Percentiles rank a stretch among this genome's conserved stretches.
Conservation (phyloP, 2,329 filamentous ascomycete genomes). For the Xylaria sp. region DNA sequence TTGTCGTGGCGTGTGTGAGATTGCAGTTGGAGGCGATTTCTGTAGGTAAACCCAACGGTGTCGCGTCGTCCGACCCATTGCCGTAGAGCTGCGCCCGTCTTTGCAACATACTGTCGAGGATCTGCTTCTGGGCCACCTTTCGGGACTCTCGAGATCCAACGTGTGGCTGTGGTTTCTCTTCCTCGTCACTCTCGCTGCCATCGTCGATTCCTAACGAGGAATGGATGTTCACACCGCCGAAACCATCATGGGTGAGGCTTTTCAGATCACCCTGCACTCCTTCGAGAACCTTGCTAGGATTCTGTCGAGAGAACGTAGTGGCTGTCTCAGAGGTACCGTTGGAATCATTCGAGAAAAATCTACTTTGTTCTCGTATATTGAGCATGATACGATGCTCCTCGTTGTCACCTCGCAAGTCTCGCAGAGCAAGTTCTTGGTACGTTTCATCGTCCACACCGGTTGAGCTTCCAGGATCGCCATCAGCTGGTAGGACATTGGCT, state of each 20-base stretch:
- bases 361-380: slow-evolving; percentile 85
- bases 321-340: slow-evolving; percentile 53
- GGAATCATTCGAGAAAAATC: slow-evolving; percentile 73
- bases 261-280: slow-evolving; percentile 68
- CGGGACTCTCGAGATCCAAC: slow-evolving; percentile 75
- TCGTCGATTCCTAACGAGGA: slow-evolving; percentile 71
- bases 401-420: slow-evolving; percentile 77
- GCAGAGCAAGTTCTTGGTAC: slow-evolving; percentile 75
- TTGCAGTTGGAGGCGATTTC: slow-evolving; percentile 64
- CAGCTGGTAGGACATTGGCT: slow-evolving; percentile 80
- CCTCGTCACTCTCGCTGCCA: slow-evolving; percentile 71
- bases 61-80: slow-evolving; percentile 52
- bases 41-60: slow-evolving; percentile 61
- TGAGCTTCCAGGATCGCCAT: slow-evolving; percentile 67
- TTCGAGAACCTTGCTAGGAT: slow-evolving; percentile 70
- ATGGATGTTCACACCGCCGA: slow-evolving; percentile 64
- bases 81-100: slow-evolving; percentile 65
- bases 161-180: slow-evolving; percentile 59
- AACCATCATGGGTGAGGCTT: slow-evolving; percentile 53
- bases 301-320: slow-evolving; percentile 69
- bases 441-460: slow-evolving; percentile 73
- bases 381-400: slow-evolving; percentile 81
- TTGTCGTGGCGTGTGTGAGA: slow-evolving; percentile 86
- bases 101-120: slow-evolving; percentile 68
- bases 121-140: slow-evolving; percentile 66